phyloP scores from a whole-genome alignment of 768 basidiomycete species.

The Panaeolus cyanescens region DNA sequence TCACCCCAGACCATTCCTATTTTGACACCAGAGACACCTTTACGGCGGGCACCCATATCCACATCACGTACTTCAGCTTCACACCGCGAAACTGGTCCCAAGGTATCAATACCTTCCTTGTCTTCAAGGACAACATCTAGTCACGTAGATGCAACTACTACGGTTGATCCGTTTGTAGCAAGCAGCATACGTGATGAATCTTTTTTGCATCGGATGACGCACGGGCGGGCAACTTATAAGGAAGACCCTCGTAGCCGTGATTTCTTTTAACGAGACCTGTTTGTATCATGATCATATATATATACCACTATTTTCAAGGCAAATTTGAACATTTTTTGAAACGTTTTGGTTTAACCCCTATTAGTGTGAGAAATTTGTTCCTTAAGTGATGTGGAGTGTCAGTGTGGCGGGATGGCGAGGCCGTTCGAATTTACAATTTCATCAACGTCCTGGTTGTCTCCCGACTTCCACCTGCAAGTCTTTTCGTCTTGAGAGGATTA shows the following conservation, averaged over 20 bases:
- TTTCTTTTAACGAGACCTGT: constrained; percentile 29
- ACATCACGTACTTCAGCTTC: background rate
- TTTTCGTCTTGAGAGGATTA: too few species aligned
- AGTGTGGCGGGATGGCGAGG: background rate
- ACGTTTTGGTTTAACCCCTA: too few species aligned
- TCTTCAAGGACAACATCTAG: constrained; percentile 31
- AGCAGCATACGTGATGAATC: constrained; percentile 38
- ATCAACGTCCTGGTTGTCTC: background rate
- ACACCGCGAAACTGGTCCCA: constrained; percentile 3
- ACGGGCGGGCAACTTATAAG: constrained; percentile 8
- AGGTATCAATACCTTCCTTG: constrained; percentile 19
- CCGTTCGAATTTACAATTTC: background rate
- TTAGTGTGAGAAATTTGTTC: background rate
- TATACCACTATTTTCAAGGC: too few species aligned
- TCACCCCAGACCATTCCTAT: background rate
- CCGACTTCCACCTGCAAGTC: background rate
- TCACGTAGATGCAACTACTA: constrained; percentile 19
- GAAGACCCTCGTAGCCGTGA: constrained; percentile 24
- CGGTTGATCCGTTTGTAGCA: constrained; percentile 31
- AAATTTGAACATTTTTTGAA: too few species aligned
- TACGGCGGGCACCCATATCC: background rate
- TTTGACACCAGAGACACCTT: background rate
- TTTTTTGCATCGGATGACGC: constrained; percentile 25
- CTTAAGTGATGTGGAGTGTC: background rate
- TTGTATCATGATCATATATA: too few species aligned